phyloP scores from a whole-genome alignment of 331 rosid species.

The Saraca asoca region DNA sequence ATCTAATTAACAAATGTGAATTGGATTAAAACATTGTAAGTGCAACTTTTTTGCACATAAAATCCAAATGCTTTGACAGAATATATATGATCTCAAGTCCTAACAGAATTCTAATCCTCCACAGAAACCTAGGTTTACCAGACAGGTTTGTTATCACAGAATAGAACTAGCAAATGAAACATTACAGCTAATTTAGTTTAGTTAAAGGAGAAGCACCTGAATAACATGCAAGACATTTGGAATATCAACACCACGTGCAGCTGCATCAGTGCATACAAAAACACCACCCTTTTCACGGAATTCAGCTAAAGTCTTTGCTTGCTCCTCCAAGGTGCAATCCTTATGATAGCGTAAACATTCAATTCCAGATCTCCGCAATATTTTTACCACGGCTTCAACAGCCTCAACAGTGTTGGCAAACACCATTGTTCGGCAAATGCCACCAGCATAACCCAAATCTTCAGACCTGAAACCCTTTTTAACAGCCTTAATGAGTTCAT shows the following conservation, averaged over 20 bases:
- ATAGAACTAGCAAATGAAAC: slow-evolving; percentile 14
- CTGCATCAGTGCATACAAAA: slow-evolving; percentile 97
- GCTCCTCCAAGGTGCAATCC: slow-evolving; percentile 82
- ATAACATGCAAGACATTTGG: slow-evolving; percentile 85
- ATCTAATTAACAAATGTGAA: too few relatives aligned
- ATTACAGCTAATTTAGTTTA: slow-evolving; percentile 7
- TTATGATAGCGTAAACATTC: slow-evolving; percentile 86
- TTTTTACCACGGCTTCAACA: slow-evolving; percentile 81
- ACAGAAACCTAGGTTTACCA: slow-evolving; percentile 15
- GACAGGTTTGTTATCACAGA: slow-evolving; percentile 3
- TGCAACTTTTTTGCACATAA: slow-evolving; percentile 11
- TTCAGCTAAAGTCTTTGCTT: slow-evolving; percentile 66
- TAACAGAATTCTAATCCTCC: slow-evolving; percentile 5
- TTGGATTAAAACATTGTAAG: too few relatives aligned
- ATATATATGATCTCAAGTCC: background rate
- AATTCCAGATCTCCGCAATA: slow-evolving; percentile 60
- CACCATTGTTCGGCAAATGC: slow-evolving; percentile 77
- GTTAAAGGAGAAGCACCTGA: slow-evolving; percentile 60
- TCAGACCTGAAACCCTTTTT: slow-evolving; percentile 52
- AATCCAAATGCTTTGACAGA: slow-evolving; percentile 2
- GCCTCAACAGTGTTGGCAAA: slow-evolving; percentile 96
- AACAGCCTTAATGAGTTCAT: slow-evolving; percentile 82
- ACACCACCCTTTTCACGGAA: slow-evolving; percentile 83
- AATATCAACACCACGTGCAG: slow-evolving; percentile 93
- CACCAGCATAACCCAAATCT: slow-evolving; percentile 44